phyloP scores from a whole-genome alignment of 805 yeast genomes.

The Myxozyma udenii region DNA sequence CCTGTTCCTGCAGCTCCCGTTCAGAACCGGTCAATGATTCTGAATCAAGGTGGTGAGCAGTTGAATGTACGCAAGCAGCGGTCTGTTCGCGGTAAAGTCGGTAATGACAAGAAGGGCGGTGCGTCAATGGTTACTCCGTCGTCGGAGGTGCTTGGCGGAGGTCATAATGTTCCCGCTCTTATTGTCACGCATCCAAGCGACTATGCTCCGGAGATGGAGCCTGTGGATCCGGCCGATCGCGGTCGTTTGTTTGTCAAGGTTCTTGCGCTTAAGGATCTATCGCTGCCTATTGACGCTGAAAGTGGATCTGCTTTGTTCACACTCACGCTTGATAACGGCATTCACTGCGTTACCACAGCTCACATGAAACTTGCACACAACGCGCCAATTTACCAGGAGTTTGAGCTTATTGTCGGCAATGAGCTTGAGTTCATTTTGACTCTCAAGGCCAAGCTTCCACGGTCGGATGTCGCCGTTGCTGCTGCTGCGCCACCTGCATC shows the following conservation, averaged over 20 bases:
- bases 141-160: not conserved
- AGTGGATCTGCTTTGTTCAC: conserved; percentile 45
- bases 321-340: conserved; percentile 68
- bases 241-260: conserved; percentile 48
- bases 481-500: conserved; percentile 12
- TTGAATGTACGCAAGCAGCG: not conserved
- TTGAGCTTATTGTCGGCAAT: conserved; percentile 62
- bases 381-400: conserved; percentile 60
- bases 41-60: not conserved
- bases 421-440: conserved; percentile 60
- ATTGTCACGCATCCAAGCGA: conserved; percentile 2
- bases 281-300: conserved; percentile 40
- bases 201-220: not conserved
- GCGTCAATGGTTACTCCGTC: not conserved
- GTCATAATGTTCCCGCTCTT: not conserved
- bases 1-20: not conserved
- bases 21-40: conserved; percentile 2
- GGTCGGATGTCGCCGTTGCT: conserved; percentile 43
- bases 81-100: not conserved
- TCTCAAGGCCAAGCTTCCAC: conserved; percentile 55
- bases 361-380: conserved; percentile 39
- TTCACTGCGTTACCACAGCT: conserved; percentile 70
- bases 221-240: conserved; percentile 40
- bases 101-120: not conserved
- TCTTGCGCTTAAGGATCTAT: conserved; percentile 48